phyloP scores from a whole-genome alignment of 768 basidiomycete genomes.

The Tricholoma terreum region DNA sequence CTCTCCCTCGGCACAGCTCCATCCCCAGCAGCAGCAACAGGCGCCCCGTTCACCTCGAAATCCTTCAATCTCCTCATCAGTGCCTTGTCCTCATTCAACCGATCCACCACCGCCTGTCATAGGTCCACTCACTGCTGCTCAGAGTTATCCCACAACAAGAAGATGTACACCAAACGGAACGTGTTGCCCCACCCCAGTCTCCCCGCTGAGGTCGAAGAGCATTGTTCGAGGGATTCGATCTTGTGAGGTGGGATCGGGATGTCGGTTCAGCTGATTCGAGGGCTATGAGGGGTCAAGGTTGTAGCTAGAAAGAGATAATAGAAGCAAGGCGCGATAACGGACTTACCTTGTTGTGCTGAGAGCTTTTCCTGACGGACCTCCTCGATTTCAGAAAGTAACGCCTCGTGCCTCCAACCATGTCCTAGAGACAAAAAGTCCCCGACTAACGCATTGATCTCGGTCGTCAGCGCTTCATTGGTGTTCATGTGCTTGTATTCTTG shows the following conservation, averaged over 20 bases:
- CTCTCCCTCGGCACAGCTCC: no score
- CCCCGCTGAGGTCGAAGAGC: conserved; percentile 73
- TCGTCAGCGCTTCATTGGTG: conserved; percentile 31
- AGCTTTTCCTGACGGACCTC: conserved; percentile 26
- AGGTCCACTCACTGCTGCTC: no score
- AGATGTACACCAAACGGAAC: conserved; percentile 68
- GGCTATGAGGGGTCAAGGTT: conserved; percentile 29
- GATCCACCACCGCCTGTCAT: conserved; percentile 69
- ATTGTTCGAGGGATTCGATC: conserved; percentile 72
- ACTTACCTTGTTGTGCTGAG: conserved; percentile 39
- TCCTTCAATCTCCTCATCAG: no score
- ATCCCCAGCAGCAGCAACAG: conserved; percentile 11
- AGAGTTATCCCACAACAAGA: conserved; percentile 72
- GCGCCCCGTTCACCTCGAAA: no score
- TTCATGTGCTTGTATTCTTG: conserved; percentile 52
- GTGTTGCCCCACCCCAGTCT: conserved; percentile 71
- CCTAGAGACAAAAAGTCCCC: conserved; percentile 26
- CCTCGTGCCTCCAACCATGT: conserved; percentile 26
- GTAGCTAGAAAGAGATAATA: not conserved
- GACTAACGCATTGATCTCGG: conserved; percentile 45
- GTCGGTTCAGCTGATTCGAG: conserved; percentile 36
- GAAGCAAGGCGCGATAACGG: not conserved
- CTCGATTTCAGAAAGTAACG: conserved; percentile 36
- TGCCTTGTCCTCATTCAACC: no score
- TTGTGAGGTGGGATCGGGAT: conserved; percentile 39